Conservation (phyloP, 1,139 yeast genomes). For the Zygoascus meyerae region DNA sequence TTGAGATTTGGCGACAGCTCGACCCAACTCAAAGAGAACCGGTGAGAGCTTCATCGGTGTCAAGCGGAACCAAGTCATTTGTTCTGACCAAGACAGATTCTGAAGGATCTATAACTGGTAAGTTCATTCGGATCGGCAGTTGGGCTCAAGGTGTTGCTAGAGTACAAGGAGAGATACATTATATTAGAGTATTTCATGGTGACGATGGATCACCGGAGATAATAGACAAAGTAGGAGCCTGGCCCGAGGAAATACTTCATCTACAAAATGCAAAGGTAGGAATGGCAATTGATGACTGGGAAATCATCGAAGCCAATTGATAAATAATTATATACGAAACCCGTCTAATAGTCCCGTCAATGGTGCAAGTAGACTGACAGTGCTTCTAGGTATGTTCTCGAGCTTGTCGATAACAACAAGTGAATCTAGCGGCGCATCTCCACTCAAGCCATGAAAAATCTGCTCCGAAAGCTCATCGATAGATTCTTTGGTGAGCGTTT, state of each 20-base stretch:
- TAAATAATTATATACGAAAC: too few species aligned
- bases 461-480: too few species aligned
- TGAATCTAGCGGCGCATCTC: too few species aligned
- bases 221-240: background rate
- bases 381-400: too few species aligned
- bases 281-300: background rate
- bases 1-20: slow-evolving; percentile 55
- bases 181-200: background rate
- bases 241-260: background rate
- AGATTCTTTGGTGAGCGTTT: too few species aligned
- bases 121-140: slow-evolving; percentile 21
- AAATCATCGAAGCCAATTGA: background rate
- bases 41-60: background rate
- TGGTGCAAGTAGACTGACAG: too few species aligned
- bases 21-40: slow-evolving; percentile 33
- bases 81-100: slow-evolving; percentile 18
- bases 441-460: too few species aligned
- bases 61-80: background rate
- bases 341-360: too few species aligned
- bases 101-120: slow-evolving; percentile 16
- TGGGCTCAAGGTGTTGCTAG: slow-evolving; percentile 22
- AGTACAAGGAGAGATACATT: background rate
- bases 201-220: background rate
- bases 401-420: too few species aligned
- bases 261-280: background rate